Evolutionary conservation across 306 rosid genomes (phyloP).

Genomic region (Rosa lucieae): DNA sequence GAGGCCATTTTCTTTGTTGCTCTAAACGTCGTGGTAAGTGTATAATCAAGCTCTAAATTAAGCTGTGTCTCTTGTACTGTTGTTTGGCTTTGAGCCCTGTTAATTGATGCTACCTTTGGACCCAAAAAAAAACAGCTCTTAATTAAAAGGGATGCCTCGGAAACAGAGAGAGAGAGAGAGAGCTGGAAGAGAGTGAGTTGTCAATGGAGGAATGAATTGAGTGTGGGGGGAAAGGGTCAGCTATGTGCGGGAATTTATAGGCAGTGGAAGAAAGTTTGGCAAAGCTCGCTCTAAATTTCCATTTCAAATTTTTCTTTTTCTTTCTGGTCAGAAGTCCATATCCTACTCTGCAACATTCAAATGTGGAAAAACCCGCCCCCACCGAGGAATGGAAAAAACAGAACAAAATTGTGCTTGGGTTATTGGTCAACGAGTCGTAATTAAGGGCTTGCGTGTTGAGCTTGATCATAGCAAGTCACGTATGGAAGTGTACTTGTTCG

Average conservation of each 20-base stretch:
- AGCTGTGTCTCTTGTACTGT: too few species aligned
- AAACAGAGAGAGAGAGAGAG: not conserved
- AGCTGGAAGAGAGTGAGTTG: not conserved
- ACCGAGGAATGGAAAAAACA: not conserved
- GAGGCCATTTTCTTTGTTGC: conserved; percentile 18
- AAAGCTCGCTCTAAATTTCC: not conserved
- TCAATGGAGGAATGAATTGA: not conserved
- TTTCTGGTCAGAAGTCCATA: not conserved
- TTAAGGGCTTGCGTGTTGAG: conserved; percentile 32
- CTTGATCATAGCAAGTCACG: conserved; percentile 25
- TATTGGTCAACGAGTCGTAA: conserved; percentile 39
- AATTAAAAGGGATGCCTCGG: too few species aligned
- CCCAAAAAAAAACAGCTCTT: too few species aligned
- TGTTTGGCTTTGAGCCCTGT: not conserved
- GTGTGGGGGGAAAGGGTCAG: not conserved
- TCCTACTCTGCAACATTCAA: conserved; percentile 15
- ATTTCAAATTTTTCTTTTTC: not conserved
- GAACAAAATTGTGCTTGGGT: not conserved
- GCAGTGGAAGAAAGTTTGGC: not conserved
- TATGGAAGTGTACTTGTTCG: conserved; percentile 16
- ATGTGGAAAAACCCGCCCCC: conserved; percentile 3
- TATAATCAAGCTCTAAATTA: not conserved
- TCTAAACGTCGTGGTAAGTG: not conserved
- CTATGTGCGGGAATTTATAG: conserved; percentile 9
- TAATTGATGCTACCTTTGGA: too few species aligned